Base-by-base conservation (phyloP, 148 eudicot genomes). In the Pouteria glomerata region DNA sequence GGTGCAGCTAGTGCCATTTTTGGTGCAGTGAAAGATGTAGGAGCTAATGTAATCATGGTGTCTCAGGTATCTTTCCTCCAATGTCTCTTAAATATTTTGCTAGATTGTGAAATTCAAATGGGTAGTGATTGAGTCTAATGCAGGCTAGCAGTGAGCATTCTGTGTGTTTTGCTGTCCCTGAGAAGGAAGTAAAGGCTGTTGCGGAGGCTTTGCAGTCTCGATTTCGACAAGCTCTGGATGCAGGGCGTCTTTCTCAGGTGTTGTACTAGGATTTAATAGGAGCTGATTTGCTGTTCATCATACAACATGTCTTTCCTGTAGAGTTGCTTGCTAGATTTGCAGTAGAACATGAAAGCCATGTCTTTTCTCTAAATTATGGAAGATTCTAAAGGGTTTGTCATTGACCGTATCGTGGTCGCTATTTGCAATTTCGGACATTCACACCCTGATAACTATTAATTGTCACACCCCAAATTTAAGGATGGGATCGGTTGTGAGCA, bases 111-210 rank as follows among this genome's bases (percentile, higher is more conserved):
- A 72, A 29, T 68, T 60, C 42, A 10, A 52, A 59, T 74, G 61
- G 65, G 37, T 70, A 16, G 57, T 72, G 59, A 56, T 70, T 67
- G 65, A 64, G 63, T 77, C 39, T 66, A 47, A 73, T 76, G 61
- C 90, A 95, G 99, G 99, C 96, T 69, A 95, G 99, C 76, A 95
- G 99, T 75, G 99, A 95, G 81, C 99, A 95, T 78, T 95, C 97
- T 26, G 87, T 95, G 52, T 95, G 99, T 83, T 92, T 92, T 88
- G 97, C 97, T 56, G 97, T 95, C 47, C 99, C 99, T 24, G 99
- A 95, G 77, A 86, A 85, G 74, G 99, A 95, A 85, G 99, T 95
- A 52, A 83, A 85, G 37, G 85, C 90, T 65, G 99, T 95, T 70
- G 97, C 97, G 57, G 82, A 84, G 81, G 97, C 94, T 61, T 83